Evolutionary conservation across 2,329 filamentous ascomycete genomes (phyloP), one percentile per base, ranked within the genome.

Genomic region (Zymoseptoria tritici): DNA sequence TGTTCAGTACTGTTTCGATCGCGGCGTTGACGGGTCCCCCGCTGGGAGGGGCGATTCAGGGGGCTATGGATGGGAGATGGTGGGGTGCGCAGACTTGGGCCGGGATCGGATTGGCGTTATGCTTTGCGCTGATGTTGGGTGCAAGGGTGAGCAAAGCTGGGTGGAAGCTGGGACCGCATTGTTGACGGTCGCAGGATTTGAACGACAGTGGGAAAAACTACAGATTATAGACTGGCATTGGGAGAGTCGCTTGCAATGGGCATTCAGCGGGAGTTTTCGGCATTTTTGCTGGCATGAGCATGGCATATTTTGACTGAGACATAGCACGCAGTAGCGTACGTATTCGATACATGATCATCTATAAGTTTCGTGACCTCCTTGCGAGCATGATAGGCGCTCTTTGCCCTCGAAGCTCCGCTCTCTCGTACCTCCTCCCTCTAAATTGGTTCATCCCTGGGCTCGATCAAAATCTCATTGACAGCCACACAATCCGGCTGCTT

Each of bases 391-490:
- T 16, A 42, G 36, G 36, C 36, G 16, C 2, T 42, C 36, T 46
- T 46, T n/a, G 11, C 16, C 36, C 36, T 46, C 36, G 9, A 11
- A 42, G 36, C 16, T 42, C 11, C 36, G 9, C 36, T 42, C 36
- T 46, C 36, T 6, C 36, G 36, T 46, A 3, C 13, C 16, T 13
- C 36, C 36, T 6, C 36, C 36, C 24, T 31, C 56, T 65, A 90
- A 62, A 89, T 89, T 9, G 88, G 88, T 76, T 90, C 88, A 66
- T 90, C 88, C 52, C 88, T 78, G 13, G 88, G 88, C 77, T 91
- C 88, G 71, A 93, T 88, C 72, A 93, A 72, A 3, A 93, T 81
- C 77, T 93, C 89, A 65, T 93, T 93, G 1, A 93, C 86, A 49
- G 87, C 83, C 51, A 92, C 88, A 75, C 92, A 86, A 57, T 83